Evolutionary conservation across 345 rosid species (phyloP).

Genomic region (Syzygium aromaticum): DNA sequence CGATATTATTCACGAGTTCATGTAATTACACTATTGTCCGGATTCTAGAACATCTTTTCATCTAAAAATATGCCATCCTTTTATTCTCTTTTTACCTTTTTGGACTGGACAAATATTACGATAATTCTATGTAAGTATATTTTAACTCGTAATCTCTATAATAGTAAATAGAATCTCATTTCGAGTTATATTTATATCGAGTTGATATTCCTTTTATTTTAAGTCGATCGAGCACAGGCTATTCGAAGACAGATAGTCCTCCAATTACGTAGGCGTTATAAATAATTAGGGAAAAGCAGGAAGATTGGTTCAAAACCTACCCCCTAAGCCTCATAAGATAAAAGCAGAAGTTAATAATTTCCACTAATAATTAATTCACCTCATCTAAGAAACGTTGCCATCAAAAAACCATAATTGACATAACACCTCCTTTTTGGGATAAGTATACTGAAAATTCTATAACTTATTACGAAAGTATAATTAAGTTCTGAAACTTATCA

Average conservation of each 20-base stretch:
- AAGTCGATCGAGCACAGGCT: accelerated
- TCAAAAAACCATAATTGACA: background rate
- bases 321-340: background rate
- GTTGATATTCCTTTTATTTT: background rate
- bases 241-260: too few species aligned
- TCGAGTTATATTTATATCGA: background rate
- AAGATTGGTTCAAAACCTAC: background rate
- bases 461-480: too few species aligned
- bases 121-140: accelerated
- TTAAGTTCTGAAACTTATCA: too few species aligned
- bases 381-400: background rate
- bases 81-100: background rate
- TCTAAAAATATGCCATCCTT: background rate
- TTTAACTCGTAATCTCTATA: background rate
- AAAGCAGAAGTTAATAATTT: background rate
- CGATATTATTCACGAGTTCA: background rate
- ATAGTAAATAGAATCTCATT: accelerated
- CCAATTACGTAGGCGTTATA: background rate
- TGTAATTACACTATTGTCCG: background rate
- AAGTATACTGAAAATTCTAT: too few species aligned
- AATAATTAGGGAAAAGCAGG: background rate
- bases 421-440: too few species aligned
- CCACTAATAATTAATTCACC: background rate
- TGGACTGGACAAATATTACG: background rate
- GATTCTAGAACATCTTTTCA: background rate